A percentile compares a stretch with the other conserved stretches of the same genome.
Conservation (phyloP, 2,329 filamentous ascomycete genomes). For the Diaporthe capsici region DNA sequence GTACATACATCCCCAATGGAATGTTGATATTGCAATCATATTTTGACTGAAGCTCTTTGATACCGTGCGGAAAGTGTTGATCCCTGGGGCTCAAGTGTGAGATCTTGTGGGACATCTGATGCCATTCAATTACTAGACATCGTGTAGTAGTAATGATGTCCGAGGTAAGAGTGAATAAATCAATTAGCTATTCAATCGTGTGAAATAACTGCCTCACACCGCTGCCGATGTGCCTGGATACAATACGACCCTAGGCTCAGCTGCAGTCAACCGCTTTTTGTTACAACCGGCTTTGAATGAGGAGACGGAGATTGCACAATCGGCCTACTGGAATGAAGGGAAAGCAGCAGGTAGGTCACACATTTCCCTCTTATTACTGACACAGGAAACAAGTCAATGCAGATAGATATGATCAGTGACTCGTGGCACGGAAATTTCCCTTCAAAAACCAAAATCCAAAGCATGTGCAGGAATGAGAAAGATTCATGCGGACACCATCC, state of each 20-base stretch:
- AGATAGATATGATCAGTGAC: neutral
- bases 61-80: neutral
- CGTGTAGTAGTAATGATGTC: neutral
- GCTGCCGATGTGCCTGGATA: neutral
- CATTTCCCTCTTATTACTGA: neutral
- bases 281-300: neutral
- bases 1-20: slow-evolving; percentile 13
- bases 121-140: neutral
- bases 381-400: neutral
- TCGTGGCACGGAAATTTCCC: neutral
- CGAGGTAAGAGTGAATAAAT: neutral
- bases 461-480: neutral
- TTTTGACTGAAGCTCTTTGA: neutral
- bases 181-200: neutral
- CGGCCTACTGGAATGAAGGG: neutral
- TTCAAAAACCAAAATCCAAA: neutral
- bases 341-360: neutral
- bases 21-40: neutral
- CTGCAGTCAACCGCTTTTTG: neutral
- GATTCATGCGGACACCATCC: neutral
- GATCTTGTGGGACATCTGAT: neutral
- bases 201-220: neutral
- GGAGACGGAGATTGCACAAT: neutral
- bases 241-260: neutral
- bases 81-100: neutral